Base-by-base conservation (phyloP, 305 asterid species). In the Rubia balearica region DNA sequence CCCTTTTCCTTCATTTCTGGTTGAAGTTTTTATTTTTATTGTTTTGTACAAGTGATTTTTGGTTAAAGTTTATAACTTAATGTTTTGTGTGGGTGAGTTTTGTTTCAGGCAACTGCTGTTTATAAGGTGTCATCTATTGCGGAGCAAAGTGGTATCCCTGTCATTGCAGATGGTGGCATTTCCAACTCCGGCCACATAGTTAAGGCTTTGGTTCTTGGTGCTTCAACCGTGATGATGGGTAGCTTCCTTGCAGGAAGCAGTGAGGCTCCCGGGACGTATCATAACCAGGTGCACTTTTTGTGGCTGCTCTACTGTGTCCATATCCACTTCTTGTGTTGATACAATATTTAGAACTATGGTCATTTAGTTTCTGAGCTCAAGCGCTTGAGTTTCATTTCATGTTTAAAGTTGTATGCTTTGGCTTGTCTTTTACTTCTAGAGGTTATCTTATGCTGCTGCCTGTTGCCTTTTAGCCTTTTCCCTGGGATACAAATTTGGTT, bases 141-240 rank as follows among this genome's bases (percentile, higher is more conserved):
- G 11, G 83, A 88, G 73, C 80, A 83, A 75, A 83, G 83, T 69
- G 87, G 85, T 65, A 80, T 94, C 67, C 99, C 97, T 49, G 88
- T 94, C 74, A 88, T 94, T 65, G 99, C 99, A 61, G 99, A 94
- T 76, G 99, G 99, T 59, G 98, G 99, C 71, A 88, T 94, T 74
- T 91, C 96, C 17, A 91, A 94, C 74, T 91, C 98, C 24, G 99
- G 99, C 66, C 99, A 94, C 78, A 87, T 94, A 68, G 99, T 91
- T 69, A 94, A 94, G 83, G 98, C 98, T 68, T 75, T 94, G 78
- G 82, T 86, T 46, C 88, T 91, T 12, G 98, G 98, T 40, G 98
- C 98, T 74, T 93, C 98, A 49, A 91, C 98, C 59, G 96, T 91
- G 38, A 93, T 93, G 98, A 91, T 93, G 98, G 98, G 99, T 70